These are phyloP conservation scores for Fusarium caatingaense DNA, from an alignment of 2,329 filamentous ascomycete species.

Conservation along the genomic window DNA sequence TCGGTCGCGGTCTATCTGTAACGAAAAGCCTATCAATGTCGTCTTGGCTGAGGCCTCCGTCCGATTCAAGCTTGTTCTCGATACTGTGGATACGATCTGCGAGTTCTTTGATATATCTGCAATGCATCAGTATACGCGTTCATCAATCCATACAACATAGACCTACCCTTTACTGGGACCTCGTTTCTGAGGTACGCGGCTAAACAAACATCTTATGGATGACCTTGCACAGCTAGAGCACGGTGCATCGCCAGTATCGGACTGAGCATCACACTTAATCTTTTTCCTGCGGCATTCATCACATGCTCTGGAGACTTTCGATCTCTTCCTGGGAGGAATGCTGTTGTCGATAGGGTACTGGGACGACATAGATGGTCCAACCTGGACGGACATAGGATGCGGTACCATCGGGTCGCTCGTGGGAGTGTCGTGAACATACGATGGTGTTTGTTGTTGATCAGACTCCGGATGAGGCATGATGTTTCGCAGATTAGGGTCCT, in stretches of 20 bases:
- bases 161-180: conserved; percentile 87
- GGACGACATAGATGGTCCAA: conserved; percentile 52
- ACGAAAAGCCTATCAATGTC: conserved; percentile 59
- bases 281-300: conserved; percentile 92
- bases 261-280: conserved; percentile 86
- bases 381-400: conserved; percentile 52
- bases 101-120: conserved; percentile 89
- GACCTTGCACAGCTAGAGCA: conserved; percentile 86
- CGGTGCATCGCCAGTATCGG: conserved; percentile 76
- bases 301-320: conserved; percentile 88
- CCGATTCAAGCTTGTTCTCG: conserved; percentile 77
- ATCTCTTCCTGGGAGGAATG: conserved; percentile 78
- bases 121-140: conserved; percentile 18
- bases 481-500: conserved; percentile 57
- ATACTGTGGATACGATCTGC: conserved; percentile 86
- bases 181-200: conserved; percentile 86
- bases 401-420: conserved; percentile 52
- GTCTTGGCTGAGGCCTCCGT: conserved; percentile 57
- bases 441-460: conserved; percentile 51
- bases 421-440: conserved; percentile 54
- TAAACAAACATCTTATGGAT: conserved; percentile 83
- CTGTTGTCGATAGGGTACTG: conserved; percentile 63
- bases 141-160: too few species aligned
- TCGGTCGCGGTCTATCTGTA: conserved; percentile 50
- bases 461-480: conserved; percentile 58